Evolutionary conservation across 192 early-diverging fungal genomes (phyloP).

Genomic region (Endogone sp.): DNA sequence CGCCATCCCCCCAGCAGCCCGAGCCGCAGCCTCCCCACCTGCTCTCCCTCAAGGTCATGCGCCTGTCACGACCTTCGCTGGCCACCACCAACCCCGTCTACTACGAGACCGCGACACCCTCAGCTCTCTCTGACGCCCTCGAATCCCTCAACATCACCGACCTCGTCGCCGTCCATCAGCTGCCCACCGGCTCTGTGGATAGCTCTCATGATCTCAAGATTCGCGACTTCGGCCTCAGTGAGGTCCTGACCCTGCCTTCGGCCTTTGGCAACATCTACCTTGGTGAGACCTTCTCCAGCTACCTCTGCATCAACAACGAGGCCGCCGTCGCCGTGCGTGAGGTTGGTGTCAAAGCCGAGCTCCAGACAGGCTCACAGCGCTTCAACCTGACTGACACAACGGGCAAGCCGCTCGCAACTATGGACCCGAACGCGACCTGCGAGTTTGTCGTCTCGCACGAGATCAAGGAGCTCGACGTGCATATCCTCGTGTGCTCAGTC

Average conservation of each 20-base stretch:
- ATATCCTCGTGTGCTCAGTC: slow-evolving; percentile 86
- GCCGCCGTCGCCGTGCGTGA: slow-evolving; percentile 59
- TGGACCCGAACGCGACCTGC: slow-evolving; percentile 67
- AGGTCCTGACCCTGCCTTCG: slow-evolving; percentile 74
- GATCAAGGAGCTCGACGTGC: slow-evolving; percentile 92
- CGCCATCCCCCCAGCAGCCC: neutral
- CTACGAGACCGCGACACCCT: slow-evolving; percentile 17
- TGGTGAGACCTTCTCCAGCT: slow-evolving; percentile 86
- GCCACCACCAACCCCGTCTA: slow-evolving; percentile 28
- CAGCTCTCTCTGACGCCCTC: slow-evolving; percentile 13
- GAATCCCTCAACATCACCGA: slow-evolving; percentile 15
- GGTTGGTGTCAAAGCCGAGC: slow-evolving; percentile 72
- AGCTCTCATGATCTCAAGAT: slow-evolving; percentile 23
- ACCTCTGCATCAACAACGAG: slow-evolving; percentile 90
- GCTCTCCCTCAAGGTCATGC: slow-evolving; percentile 88
- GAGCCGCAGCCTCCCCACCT: slow-evolving; percentile 48
- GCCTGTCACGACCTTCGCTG: slow-evolving; percentile 66
- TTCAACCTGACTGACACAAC: slow-evolving; percentile 68
- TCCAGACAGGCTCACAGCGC: slow-evolving; percentile 84
- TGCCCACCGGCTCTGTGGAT: neutral
- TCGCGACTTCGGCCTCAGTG: slow-evolving; percentile 58
- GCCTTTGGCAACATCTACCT: slow-evolving; percentile 93
- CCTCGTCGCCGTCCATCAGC: slow-evolving; percentile 14
- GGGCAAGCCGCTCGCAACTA: slow-evolving; percentile 19
- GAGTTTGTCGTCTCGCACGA: slow-evolving; percentile 87